phyloP scores from a whole-genome alignment of 192 early-diverging fungal genomes.

The Lobosporangium transversale region DNA sequence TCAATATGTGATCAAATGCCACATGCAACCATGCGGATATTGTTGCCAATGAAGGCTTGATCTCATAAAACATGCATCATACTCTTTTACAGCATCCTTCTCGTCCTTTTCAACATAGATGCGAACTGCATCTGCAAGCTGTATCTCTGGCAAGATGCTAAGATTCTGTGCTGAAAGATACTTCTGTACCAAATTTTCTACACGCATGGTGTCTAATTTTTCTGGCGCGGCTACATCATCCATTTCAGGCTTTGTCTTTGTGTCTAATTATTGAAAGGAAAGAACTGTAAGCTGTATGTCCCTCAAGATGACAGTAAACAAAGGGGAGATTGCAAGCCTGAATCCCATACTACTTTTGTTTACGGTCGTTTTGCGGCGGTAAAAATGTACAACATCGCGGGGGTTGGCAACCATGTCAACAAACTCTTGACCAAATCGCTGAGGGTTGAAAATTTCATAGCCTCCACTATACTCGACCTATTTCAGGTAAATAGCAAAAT shows the following conservation, averaged over 20 bases:
- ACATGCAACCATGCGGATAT: too few species aligned
- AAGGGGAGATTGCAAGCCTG: too few species aligned
- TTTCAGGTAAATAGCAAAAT: background rate
- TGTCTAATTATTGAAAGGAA: too few species aligned
- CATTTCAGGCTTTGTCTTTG: constrained; percentile 31
- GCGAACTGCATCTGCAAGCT: constrained; percentile 78
- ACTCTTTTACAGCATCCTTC: constrained; percentile 82
- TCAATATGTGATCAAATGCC: background rate
- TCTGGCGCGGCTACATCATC: constrained; percentile 49
- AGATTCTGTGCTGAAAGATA: constrained; percentile 70
- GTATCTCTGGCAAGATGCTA: constrained; percentile 78
- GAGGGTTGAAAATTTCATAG: constrained; percentile 84
- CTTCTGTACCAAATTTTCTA: constrained; percentile 82
- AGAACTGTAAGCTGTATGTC: too few species aligned
- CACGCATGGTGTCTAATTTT: constrained; percentile 72
- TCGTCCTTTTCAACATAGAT: constrained; percentile 90
- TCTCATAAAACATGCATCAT: constrained; percentile 10
- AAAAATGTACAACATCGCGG: constrained; percentile 86
- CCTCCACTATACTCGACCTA: constrained; percentile 89
- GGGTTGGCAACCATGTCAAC: constrained; percentile 87
- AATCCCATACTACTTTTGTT: constrained; percentile 20
- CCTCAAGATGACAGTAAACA: too few species aligned
- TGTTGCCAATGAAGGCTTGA: background rate
- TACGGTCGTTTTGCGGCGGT: constrained; percentile 60
- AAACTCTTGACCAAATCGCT: constrained; percentile 86